Evolutionary conservation across 768 basidiomycete genomes (phyloP).

Genomic region (Termitomyces sp.): DNA sequence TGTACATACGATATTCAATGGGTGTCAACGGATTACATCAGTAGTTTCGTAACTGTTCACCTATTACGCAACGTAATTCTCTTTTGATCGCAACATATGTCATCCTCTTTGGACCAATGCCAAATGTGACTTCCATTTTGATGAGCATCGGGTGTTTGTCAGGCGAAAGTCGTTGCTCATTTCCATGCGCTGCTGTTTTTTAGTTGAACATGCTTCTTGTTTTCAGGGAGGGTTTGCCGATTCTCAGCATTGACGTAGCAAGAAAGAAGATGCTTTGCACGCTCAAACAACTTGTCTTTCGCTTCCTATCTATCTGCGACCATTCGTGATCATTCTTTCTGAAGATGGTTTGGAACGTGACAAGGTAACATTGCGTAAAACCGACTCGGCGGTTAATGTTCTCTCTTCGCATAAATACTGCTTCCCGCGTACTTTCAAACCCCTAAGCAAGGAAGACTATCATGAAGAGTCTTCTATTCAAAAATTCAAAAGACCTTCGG

Average conservation of each 20-base stretch:
- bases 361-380: not conserved
- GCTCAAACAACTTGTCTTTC: not conserved
- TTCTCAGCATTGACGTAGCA: not conserved
- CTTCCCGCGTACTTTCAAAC: not conserved
- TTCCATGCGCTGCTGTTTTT: not conserved
- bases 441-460: not conserved
- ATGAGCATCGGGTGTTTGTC: not conserved
- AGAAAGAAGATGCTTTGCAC: not conserved
- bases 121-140: not conserved
- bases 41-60: not conserved
- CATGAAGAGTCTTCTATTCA: not conserved
- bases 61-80: not conserved
- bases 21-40: not conserved
- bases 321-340: not conserved
- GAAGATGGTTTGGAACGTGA: not conserved
- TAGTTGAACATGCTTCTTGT: not conserved
- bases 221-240: not conserved
- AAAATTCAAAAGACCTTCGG: not conserved
- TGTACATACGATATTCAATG: too few relatives aligned
- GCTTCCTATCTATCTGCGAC: not conserved
- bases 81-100: not conserved
- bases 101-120: not conserved
- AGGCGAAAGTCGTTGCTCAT: not conserved
- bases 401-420: conserved; percentile 1
- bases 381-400: not conserved